Conservation (phyloP, 768 basidiomycete genomes). For the Termitomyces sp. region DNA sequence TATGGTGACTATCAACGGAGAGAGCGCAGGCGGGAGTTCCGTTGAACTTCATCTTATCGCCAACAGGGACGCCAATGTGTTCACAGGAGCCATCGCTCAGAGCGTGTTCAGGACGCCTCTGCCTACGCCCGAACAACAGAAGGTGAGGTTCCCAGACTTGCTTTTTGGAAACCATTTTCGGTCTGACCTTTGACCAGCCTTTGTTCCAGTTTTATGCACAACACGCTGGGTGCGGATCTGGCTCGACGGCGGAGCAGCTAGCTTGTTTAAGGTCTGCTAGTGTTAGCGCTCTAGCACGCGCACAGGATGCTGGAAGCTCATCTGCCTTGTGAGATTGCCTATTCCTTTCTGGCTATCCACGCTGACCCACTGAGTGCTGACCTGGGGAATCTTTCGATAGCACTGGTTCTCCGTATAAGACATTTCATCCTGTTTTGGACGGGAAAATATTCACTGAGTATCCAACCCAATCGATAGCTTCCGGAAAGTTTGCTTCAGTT, state of each 20-base stretch:
- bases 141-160: conserved; percentile 28
- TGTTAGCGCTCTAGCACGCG: conserved; percentile 47
- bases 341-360: background rate
- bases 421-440: conserved; percentile 54
- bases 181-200: conserved; percentile 27
- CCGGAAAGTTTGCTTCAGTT: conserved; percentile 44
- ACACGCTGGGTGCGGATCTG: conserved; percentile 45
- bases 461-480: conserved; percentile 42
- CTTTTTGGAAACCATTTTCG: background rate
- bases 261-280: conserved; percentile 46
- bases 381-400: conserved; percentile 17
- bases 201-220: conserved; percentile 49
- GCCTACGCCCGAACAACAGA: conserved; percentile 46
- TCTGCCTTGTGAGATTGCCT: conserved; percentile 35
- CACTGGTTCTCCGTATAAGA: conserved; percentile 36
- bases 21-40: conserved; percentile 55
- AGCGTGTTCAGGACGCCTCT: conserved; percentile 54
- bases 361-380: background rate
- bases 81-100: conserved; percentile 57
- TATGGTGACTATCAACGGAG: conserved; percentile 57
- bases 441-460: conserved; percentile 45
- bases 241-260: conserved; percentile 30
- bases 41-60: conserved; percentile 59
- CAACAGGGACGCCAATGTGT: conserved; percentile 34
- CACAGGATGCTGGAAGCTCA: conserved; percentile 45